Conservation (phyloP, 768 basidiomycete genomes). For the Pleurotus giganteus region DNA sequence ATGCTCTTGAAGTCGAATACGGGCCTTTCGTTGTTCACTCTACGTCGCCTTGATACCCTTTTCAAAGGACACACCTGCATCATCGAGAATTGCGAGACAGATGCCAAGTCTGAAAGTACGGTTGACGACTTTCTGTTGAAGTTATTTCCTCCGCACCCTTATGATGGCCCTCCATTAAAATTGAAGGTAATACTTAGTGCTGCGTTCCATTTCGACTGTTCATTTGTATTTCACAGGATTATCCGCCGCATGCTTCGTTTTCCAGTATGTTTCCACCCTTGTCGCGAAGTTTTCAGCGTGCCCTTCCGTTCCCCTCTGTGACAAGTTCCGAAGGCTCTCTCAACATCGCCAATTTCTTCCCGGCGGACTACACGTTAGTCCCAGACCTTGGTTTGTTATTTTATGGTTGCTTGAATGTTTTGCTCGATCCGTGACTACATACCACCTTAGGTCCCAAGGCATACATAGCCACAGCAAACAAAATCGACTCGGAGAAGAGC, state of each 20-base stretch:
- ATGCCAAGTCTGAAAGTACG: neutral
- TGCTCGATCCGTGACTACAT: neutral
- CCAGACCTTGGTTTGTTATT: neutral
- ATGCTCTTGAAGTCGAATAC: neutral
- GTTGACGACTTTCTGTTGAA: neutral
- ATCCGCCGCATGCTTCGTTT: neutral
- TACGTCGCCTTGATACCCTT: neutral
- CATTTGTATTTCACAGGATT: neutral
- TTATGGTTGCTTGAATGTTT: neutral
- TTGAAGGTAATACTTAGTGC: neutral
- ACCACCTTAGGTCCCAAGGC: conserved; percentile 4
- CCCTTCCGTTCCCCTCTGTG: neutral
- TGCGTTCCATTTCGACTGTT: neutral
- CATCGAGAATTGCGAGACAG: neutral
- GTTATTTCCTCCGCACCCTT: neutral
- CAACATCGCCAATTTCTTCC: neutral
- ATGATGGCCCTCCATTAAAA: neutral
- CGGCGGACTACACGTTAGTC: neutral
- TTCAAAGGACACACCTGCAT: neutral
- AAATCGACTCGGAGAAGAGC: neutral
- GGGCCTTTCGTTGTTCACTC: neutral
- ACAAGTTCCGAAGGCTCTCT: neutral
- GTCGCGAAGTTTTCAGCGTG: neutral
- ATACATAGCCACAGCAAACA: conserved; percentile 1
- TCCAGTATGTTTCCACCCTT: neutral